Evolutionary conservation across 202 grass and related monocot genomes (phyloP).

Genomic region (Digitaria exilis): DNA sequence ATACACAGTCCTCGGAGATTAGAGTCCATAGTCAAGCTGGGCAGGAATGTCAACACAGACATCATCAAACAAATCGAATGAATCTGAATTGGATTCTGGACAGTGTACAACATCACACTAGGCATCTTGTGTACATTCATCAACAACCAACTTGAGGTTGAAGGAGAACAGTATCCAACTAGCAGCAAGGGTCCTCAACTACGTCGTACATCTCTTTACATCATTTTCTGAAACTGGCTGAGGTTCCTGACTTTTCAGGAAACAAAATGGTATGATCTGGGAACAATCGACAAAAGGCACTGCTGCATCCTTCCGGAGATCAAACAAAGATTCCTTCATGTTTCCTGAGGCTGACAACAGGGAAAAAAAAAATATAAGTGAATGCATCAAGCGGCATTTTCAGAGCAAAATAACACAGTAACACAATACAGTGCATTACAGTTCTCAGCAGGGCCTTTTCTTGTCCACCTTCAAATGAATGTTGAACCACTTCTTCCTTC

Average conservation of each 20-base stretch:
- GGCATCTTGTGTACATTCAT: conserved; percentile 36
- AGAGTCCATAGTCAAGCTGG: background rate
- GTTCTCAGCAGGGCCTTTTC: conserved; percentile 83
- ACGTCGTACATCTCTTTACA: conserved; percentile 46
- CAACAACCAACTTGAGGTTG: background rate
- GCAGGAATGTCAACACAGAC: background rate
- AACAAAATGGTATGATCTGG: conserved; percentile 20
- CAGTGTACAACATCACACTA: conserved; percentile 37
- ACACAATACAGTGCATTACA: conserved; percentile 20
- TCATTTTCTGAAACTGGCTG: conserved; percentile 33
- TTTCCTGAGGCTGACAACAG: background rate
- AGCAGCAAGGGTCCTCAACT: conserved; percentile 1
- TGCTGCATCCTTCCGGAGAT: background rate
- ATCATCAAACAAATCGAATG: conserved; percentile 3
- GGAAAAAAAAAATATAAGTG: conserved; percentile 11
- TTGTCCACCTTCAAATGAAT: conserved; percentile 97
- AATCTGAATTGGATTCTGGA: conserved; percentile 35
- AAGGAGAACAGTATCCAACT: background rate
- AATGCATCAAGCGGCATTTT: conserved; percentile 1
- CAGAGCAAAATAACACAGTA: conserved; percentile 18
- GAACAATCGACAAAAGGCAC: conserved; percentile 3
- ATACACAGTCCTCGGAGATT: no score
- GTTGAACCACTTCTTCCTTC: conserved; percentile 92
- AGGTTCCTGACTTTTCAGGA: conserved; percentile 58
- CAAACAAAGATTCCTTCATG: conserved; percentile 22